These are phyloP conservation scores for Mortierella antarctica DNA, from an alignment of 192 early-diverging fungal genomes.

Conservation along the genomic window DNA sequence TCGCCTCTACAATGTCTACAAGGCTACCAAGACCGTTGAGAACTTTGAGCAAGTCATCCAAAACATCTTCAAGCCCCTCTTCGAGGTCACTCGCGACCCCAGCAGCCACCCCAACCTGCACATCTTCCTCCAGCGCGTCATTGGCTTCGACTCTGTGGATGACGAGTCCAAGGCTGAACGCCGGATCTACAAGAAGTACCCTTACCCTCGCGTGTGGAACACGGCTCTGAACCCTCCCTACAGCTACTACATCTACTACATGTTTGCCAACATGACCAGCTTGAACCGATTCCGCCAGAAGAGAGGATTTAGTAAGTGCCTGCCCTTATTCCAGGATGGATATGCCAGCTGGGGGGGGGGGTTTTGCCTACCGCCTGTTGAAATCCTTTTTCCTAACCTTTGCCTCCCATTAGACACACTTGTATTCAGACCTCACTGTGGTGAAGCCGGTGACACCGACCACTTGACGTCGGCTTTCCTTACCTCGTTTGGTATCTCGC, in stretches of 20 bases:
- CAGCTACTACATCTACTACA: constrained; percentile 95
- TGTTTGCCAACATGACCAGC: constrained; percentile 88
- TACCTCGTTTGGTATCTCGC: constrained; percentile 89
- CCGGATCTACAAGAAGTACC: constrained; percentile 89
- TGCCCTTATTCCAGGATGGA: not conserved
- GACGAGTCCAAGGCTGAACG: constrained; percentile 95
- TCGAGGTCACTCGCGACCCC: constrained; percentile 92
- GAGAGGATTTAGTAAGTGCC: constrained; percentile 79
- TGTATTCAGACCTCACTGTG: constrained; percentile 93
- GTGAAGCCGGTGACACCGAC: constrained; percentile 97
- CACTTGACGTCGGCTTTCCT: constrained; percentile 93
- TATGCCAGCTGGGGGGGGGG: too few species aligned
- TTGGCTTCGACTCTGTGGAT: constrained; percentile 96
- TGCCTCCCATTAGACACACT: constrained; percentile 75
- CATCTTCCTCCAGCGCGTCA: constrained; percentile 93
- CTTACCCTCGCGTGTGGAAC: constrained; percentile 74
- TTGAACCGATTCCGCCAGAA: constrained; percentile 87
- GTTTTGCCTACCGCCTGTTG: not conserved
- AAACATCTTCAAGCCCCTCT: constrained; percentile 92
- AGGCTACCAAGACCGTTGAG: constrained; percentile 68
- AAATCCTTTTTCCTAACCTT: not conserved
- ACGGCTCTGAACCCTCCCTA: constrained; percentile 90
- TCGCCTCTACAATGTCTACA: constrained; percentile 93
- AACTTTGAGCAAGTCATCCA: constrained; percentile 85
- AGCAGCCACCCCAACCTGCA: constrained; percentile 89